Conservation (phyloP, 2,329 filamentous ascomycete genomes). For the Aspergillus ustus region DNA sequence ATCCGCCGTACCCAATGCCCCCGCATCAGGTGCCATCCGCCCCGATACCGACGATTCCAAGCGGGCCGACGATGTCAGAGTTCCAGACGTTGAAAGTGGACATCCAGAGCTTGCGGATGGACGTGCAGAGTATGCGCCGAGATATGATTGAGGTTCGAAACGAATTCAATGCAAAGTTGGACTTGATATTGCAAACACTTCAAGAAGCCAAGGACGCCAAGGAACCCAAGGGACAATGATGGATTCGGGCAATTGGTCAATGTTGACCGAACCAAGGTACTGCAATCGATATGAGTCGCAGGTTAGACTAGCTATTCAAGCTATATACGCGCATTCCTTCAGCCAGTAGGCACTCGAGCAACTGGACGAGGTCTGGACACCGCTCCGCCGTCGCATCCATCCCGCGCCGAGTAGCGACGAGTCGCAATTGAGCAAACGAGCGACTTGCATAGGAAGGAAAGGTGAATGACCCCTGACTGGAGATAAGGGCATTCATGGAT, state of each 20-base stretch:
- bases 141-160: constrained; percentile 10
- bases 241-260: too few relatives aligned
- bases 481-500: neutral
- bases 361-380: neutral
- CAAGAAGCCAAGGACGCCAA: neutral
- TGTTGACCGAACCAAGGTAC: neutral
- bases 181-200: constrained; percentile 6
- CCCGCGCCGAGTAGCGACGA: neutral
- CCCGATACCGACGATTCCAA: neutral
- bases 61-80: constrained; percentile 5
- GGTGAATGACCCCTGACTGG: too few relatives aligned
- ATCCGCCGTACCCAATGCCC: neutral
- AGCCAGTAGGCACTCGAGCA: neutral
- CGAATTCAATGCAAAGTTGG: constrained; percentile 10
- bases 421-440: neutral
- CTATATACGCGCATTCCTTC: neutral
- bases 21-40: neutral
- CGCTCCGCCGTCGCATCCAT: neutral
- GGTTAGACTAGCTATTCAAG: neutral
- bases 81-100: constrained; percentile 12
- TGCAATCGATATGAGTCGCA: neutral
- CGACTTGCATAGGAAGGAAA: neutral
- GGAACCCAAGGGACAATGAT: neutral
- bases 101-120: constrained; percentile 10
- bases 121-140: constrained; percentile 8